Percentiles rank a stretch among this genome's conserved stretches.
These are phyloP conservation scores for Candida silvatica DNA, from an alignment of 805 yeast species.

Conservation along the genomic window DNA sequence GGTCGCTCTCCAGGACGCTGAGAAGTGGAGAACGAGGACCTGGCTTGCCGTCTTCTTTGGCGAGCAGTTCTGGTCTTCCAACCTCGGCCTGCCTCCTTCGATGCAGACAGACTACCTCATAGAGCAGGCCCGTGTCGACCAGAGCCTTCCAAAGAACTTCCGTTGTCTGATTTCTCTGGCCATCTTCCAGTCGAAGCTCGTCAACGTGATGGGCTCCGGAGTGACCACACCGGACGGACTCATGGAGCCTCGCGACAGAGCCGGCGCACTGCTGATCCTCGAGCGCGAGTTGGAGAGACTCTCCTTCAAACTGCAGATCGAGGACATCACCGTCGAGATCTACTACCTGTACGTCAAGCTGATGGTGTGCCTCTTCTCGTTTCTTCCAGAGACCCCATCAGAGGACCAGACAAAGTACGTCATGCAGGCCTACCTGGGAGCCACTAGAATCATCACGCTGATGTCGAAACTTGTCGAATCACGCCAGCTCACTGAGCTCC, in stretches of 20 bases:
- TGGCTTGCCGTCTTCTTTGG: constrained; percentile 86
- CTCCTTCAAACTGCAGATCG: constrained; percentile 56
- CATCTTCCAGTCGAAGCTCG: constrained; percentile 76
- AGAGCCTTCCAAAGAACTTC: constrained; percentile 56
- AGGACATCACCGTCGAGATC: constrained; percentile 63
- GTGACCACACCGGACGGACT: constrained; percentile 84
- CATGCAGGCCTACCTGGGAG: constrained; percentile 68
- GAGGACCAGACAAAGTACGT: constrained; percentile 84
- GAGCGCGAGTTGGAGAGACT: constrained; percentile 72
- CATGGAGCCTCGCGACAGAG: constrained; percentile 74
- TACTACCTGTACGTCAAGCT: constrained; percentile 71
- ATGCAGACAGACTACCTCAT: constrained; percentile 75
- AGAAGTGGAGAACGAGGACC: constrained; percentile 87
- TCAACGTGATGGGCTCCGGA: constrained; percentile 79
- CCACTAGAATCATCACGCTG: constrained; percentile 75
- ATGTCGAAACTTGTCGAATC: constrained; percentile 63
- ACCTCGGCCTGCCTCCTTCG: constrained; percentile 81
- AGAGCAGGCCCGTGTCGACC: constrained; percentile 69
- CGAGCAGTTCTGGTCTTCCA: constrained; percentile 87
- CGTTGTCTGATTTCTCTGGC: constrained; percentile 66
- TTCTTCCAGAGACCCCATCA: constrained; percentile 80
- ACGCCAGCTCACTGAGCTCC: constrained; percentile 70
- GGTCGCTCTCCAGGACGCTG: constrained; percentile 82
- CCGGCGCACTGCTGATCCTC: constrained; percentile 68
- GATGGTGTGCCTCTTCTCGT: constrained; percentile 83